Percentiles rank a stretch among this genome's conserved stretches.
These are phyloP conservation scores for Paracamarosporium sp. DNA, from an alignment of 2,329 filamentous ascomycete genomes.

Conservation along the genomic window DNA sequence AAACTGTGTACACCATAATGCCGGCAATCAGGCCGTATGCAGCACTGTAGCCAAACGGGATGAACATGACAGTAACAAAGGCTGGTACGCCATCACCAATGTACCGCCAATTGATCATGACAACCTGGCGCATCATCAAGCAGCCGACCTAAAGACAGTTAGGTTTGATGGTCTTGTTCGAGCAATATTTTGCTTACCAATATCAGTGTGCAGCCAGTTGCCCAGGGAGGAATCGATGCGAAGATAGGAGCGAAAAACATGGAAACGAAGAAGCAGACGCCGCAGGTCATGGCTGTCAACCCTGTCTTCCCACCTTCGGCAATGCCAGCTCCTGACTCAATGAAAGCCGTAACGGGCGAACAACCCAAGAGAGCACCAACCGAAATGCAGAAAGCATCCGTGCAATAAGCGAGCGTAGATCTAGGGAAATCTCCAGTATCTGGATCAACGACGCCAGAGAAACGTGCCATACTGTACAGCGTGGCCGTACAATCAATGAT, in stretches of 20 bases:
- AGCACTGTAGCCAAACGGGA: conserved; percentile 90
- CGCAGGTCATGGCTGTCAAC: conserved; percentile 77
- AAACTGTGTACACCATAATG: conserved; percentile 74
- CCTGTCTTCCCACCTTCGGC: conserved; percentile 86
- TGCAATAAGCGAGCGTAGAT: conserved; percentile 82
- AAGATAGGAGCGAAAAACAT: conserved; percentile 93
- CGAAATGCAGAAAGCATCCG: conserved; percentile 81
- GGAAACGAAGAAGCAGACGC: conserved; percentile 84
- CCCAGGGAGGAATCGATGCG: conserved; percentile 87
- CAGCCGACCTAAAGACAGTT: conserved; percentile 60
- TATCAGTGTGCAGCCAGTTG: conserved; percentile 82
- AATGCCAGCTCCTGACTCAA: conserved; percentile 87
- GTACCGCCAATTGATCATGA: conserved; percentile 90
- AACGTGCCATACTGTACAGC: conserved; percentile 87
- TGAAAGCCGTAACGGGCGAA: conserved; percentile 84
- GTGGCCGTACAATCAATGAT: conserved; percentile 89
- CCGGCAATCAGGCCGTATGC: conserved; percentile 85
- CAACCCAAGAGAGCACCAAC: conserved; percentile 79
- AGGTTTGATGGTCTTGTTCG: conserved; percentile 6
- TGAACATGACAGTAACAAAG: conserved; percentile 81
- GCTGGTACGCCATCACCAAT: conserved; percentile 83
- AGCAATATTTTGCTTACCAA: conserved; percentile 60
- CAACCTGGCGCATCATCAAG: conserved; percentile 75
- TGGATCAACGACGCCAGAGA: conserved; percentile 80
- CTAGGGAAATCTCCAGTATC: conserved; percentile 87